Evolutionary conservation across 495 filamentous ascomycete species (phyloP).

Genomic region (Penicillium longicatenatum): DNA sequence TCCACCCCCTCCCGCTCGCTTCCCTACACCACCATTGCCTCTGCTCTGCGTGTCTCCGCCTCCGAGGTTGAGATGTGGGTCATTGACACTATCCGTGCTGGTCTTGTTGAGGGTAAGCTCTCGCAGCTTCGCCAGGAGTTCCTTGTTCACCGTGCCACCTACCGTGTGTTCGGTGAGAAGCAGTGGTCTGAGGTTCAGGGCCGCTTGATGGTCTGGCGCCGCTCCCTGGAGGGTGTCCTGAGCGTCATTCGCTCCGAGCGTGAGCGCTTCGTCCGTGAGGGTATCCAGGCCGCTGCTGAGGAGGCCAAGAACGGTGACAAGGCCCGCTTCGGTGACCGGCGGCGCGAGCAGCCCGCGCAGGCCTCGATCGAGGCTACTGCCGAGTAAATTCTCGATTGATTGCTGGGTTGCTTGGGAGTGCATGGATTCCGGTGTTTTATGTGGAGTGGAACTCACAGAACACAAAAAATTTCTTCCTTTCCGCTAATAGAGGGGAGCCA

Average conservation of each 20-base stretch:
- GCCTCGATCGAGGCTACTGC: slow-evolving; percentile 28
- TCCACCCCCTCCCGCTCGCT: slow-evolving; percentile 78
- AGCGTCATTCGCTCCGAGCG: slow-evolving; percentile 75
- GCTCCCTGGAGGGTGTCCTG: slow-evolving; percentile 72
- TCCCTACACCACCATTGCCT: slow-evolving; percentile 79
- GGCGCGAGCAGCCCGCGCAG: slow-evolving; percentile 35
- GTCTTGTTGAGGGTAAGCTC: slow-evolving; percentile 91
- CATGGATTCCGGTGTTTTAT: slow-evolving; percentile 31
- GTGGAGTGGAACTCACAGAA: slow-evolving; percentile 25
- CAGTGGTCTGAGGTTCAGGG: slow-evolving; percentile 95
- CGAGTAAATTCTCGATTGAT: slow-evolving; percentile 24
- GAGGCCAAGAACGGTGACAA: slow-evolving; percentile 37
- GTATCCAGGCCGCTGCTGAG: slow-evolving; percentile 39
- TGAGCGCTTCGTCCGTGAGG: slow-evolving; percentile 58
- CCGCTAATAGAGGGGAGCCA: slow-evolving; percentile 30
- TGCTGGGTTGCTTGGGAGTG: slow-evolving; percentile 22
- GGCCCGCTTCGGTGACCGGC: slow-evolving; percentile 35
- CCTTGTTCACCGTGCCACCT: slow-evolving; percentile 89
- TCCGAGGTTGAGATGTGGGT: slow-evolving; percentile 97
- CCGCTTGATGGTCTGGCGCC: slow-evolving; percentile 86
- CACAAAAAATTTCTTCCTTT: slow-evolving; percentile 29
- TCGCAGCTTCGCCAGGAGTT: slow-evolving; percentile 89
- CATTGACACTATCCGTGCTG: slow-evolving; percentile 94
- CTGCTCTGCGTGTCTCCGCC: slow-evolving; percentile 74
- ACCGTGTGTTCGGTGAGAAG: slow-evolving; percentile 95